Conservation (phyloP, 768 basidiomycete genomes). For the Melanogaster broomeanus region DNA sequence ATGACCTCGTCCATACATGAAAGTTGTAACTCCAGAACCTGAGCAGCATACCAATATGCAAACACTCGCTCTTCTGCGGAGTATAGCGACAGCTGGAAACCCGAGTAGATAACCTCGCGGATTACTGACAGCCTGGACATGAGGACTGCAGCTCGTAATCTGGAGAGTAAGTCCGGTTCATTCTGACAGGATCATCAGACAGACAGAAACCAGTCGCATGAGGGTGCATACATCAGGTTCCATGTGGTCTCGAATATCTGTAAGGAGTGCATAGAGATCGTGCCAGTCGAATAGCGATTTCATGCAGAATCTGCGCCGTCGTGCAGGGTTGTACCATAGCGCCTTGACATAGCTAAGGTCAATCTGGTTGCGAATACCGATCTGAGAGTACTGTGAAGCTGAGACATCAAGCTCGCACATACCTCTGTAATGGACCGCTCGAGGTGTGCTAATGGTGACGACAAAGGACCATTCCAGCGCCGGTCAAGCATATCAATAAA, state of each 20-base stretch:
- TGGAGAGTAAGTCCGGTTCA: conserved; percentile 29
- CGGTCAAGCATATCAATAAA: conserved; percentile 41
- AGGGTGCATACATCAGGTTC: conserved; percentile 14
- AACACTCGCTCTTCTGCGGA: conserved; percentile 65
- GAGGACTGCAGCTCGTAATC: conserved; percentile 38
- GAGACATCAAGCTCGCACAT: background rate
- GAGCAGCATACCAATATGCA: conserved; percentile 73
- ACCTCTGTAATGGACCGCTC: conserved; percentile 43
- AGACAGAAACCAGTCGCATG: background rate
- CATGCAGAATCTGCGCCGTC: conserved; percentile 64
- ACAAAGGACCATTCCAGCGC: conserved; percentile 39
- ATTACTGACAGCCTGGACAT: conserved; percentile 61
- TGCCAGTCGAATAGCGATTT: conserved; percentile 71
- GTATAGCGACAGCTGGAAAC: conserved; percentile 78
- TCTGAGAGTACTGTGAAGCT: background rate
- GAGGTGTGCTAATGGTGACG: conserved; percentile 42
- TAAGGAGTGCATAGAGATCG: conserved; percentile 50
- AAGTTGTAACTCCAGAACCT: conserved; percentile 59
- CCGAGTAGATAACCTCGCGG: conserved; percentile 71
- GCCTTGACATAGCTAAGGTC: conserved; percentile 59
- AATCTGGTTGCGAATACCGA: conserved; percentile 41
- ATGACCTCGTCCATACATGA: conserved; percentile 52
- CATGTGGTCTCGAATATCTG: conserved; percentile 21
- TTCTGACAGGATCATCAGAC: conserved; percentile 16
- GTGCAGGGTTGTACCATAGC: conserved; percentile 67